phyloP scores from a whole-genome alignment of 2,329 filamentous ascomycete genomes.

The Phialophora expanda region DNA sequence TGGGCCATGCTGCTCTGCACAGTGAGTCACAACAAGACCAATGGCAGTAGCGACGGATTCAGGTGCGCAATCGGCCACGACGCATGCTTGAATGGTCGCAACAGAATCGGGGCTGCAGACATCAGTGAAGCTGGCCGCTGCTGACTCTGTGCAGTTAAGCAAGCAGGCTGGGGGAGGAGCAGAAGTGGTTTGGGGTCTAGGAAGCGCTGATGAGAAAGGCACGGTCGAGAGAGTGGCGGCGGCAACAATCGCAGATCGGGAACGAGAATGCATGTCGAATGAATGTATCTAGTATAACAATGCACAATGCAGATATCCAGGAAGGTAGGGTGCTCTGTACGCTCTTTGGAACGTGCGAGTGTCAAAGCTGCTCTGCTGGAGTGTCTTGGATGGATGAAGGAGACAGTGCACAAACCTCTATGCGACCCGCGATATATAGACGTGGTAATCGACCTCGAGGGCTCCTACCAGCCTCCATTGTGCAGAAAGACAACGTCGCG shows the following conservation, averaged over 20 bases:
- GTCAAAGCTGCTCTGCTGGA: slow-evolving; percentile 7
- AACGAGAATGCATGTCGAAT: slow-evolving; percentile 21
- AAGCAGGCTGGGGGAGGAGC: not conserved
- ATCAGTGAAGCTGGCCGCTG: not conserved
- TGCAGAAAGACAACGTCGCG: not conserved
- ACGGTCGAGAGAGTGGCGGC: slow-evolving; percentile 16
- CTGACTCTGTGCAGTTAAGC: not conserved
- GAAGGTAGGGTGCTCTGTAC: not conserved
- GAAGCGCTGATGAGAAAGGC: slow-evolving; percentile 14
- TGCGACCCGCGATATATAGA: slow-evolving; percentile 13
- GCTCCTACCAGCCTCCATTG: slow-evolving; percentile 15
- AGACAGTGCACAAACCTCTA: slow-evolving; percentile 10
- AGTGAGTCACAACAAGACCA: slow-evolving; percentile 7
- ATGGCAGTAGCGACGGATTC: slow-evolving; percentile 2
- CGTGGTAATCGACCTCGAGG: not conserved
- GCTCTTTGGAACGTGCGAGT: not conserved
- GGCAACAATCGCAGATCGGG: slow-evolving; percentile 18
- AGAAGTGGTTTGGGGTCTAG: slow-evolving; percentile 8
- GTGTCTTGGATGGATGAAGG: slow-evolving; percentile 10
- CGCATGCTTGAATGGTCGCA: slow-evolving; percentile 10
- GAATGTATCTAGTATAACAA: not conserved
- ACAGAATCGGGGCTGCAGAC: slow-evolving; percentile 15
- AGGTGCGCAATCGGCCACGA: slow-evolving; percentile 2
- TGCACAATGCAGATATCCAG: not conserved
- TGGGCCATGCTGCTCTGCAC: slow-evolving; percentile 11